Evolutionary conservation across 2,329 filamentous ascomycete genomes (phyloP).

Genomic region (Leptographium radiaticola): DNA sequence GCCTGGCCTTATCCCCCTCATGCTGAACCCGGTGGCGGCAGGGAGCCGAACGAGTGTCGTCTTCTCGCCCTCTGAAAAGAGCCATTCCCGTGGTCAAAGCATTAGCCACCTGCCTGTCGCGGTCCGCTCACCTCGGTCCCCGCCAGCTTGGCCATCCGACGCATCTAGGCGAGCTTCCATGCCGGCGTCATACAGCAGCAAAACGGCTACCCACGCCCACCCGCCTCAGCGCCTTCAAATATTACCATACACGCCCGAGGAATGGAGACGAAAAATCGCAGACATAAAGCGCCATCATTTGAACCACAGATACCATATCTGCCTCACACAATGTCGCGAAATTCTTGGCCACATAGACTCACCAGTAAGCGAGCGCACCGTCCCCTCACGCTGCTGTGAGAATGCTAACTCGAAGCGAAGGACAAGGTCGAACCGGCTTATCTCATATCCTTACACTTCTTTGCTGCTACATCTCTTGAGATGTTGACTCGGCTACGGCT

Average conservation of each 20-base stretch:
- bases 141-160: not conserved
- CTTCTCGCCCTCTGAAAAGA: not conserved
- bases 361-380: conserved; percentile 19
- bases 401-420: conserved; percentile 1
- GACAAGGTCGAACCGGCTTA: conserved; percentile 36
- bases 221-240: conserved; percentile 11
- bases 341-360: conserved; percentile 36
- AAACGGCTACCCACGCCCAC: conserved; percentile 12
- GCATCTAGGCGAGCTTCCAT: conserved; percentile 3
- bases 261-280: conserved; percentile 37
- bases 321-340: conserved; percentile 38
- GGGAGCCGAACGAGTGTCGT: conserved; percentile 9
- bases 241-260: conserved; percentile 29
- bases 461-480: conserved; percentile 46
- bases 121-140: not conserved
- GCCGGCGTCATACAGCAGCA: conserved; percentile 4
- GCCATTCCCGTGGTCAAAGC: conserved; percentile 7
- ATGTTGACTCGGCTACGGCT: conserved; percentile 38
- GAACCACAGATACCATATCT: conserved; percentile 36
- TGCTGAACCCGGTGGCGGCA: conserved; percentile 8
- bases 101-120: not conserved
- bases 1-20: conserved; percentile 13
- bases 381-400: not conserved
- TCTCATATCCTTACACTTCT: conserved; percentile 47
- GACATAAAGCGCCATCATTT: conserved; percentile 43